Conservation (phyloP, 345 rosid genomes). For the Moringa oleifera region DNA sequence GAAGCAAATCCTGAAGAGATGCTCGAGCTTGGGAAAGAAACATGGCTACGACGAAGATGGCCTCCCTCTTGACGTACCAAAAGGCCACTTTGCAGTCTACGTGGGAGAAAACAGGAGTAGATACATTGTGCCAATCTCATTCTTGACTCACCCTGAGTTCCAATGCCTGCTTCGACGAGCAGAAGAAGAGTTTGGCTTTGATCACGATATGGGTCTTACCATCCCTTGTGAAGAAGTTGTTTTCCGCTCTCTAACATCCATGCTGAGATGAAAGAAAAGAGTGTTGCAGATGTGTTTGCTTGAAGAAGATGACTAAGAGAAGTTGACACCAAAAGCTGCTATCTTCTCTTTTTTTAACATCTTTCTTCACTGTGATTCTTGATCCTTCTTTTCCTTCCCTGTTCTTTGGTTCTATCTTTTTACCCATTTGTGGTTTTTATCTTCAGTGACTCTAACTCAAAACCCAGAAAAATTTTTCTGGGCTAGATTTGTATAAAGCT, state of each 20-base stretch:
- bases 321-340: constrained; percentile 19
- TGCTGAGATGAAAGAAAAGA: constrained; percentile 40
- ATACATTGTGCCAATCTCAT: constrained; percentile 80
- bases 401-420: not conserved
- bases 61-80: constrained; percentile 83
- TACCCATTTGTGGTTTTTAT: constrained; percentile 30
- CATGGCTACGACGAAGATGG: constrained; percentile 39
- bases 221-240: constrained; percentile 94
- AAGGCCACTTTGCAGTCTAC: constrained; percentile 90
- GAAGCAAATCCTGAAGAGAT: constrained; percentile 70
- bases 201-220: constrained; percentile 87
- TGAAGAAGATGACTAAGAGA: constrained; percentile 33
- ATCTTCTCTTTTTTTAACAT: constrained; percentile 33
- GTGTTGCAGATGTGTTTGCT: constrained; percentile 2
- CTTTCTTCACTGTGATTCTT: constrained; percentile 20
- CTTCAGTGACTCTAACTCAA: constrained; percentile 21
- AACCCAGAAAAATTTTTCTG: constrained; percentile 18
- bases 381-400: not conserved
- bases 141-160: constrained; percentile 72
- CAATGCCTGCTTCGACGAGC: constrained; percentile 71
- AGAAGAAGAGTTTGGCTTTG: constrained; percentile 95
- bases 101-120: constrained; percentile 79
- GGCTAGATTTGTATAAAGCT: constrained; percentile 32
- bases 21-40: constrained; percentile 79
- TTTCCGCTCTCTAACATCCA: constrained; percentile 78